Percentiles rank a stretch among this genome's conserved stretches.
Evolutionary conservation across 2,329 filamentous ascomycete species (phyloP).

Genomic region (Madurella fahalii): DNA sequence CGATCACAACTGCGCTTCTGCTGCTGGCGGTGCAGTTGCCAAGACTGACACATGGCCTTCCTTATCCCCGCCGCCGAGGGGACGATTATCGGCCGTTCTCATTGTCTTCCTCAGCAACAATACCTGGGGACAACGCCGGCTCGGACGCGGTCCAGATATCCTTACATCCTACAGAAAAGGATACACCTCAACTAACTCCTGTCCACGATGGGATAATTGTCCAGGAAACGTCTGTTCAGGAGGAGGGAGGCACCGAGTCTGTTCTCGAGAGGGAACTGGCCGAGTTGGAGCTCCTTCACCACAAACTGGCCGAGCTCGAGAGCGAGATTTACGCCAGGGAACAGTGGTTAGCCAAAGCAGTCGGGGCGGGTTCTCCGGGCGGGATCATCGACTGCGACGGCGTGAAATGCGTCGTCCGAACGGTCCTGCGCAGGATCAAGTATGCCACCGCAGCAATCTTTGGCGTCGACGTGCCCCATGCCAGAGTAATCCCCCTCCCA

Average conservation of each 20-base stretch:
- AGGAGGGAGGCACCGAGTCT: not conserved
- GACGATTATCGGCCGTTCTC: not conserved
- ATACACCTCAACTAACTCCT: not conserved
- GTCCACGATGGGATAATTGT: not conserved
- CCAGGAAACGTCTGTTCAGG: not conserved
- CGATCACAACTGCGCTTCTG: slow-evolving; percentile 1
- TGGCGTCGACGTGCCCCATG: not conserved
- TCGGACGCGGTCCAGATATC: not conserved
- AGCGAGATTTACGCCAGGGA: slow-evolving; percentile 3
- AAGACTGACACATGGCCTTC: not conserved
- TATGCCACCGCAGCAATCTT: not conserved
- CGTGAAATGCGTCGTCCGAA: not conserved
- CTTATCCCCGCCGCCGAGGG: not conserved
- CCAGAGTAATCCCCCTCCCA: not conserved
- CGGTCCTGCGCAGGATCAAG: slow-evolving; percentile 1
- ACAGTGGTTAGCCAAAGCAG: not conserved
- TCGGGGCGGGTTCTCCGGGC: not conserved
- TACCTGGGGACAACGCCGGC: not conserved
- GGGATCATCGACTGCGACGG: slow-evolving; percentile 1
- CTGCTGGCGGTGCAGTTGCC: slow-evolving; percentile 2
- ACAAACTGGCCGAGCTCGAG: slow-evolving; percentile 1
- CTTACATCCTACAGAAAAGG: not conserved
- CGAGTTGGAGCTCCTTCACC: slow-evolving; percentile 4
- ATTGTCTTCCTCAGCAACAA: not conserved
- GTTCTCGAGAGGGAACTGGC: not conserved